Evolutionary conservation across 176 grass and related monocot genomes (phyloP).

Genomic region (Avena eriantha): DNA sequence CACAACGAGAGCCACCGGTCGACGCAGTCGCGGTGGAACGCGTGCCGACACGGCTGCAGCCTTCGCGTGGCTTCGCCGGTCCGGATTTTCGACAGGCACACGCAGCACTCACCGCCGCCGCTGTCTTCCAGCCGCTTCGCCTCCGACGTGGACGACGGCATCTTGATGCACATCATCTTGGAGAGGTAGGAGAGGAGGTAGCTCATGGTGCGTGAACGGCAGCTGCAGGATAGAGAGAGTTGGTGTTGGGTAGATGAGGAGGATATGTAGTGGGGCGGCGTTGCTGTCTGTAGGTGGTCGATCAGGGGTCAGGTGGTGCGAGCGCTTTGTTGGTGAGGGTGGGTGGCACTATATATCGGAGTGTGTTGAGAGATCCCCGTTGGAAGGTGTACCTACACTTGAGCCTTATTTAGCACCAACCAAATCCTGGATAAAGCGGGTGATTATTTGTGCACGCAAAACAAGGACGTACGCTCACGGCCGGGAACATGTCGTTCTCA

Average conservation of each 20-base stretch:
- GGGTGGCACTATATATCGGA: constrained; percentile 37
- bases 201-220: constrained; percentile 58
- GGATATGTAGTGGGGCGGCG: constrained; percentile 14
- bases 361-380: constrained; percentile 51
- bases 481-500: neutral
- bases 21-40: constrained; percentile 74
- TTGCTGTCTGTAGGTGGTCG: constrained; percentile 24
- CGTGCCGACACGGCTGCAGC: constrained; percentile 62
- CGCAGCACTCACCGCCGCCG: constrained; percentile 53
- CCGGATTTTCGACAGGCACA: constrained; percentile 57
- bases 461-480: neutral
- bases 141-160: constrained; percentile 1
- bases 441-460: neutral
- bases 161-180: constrained; percentile 60
- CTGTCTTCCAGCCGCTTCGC: constrained; percentile 15
- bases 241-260: constrained; percentile 1
- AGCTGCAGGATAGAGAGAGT: neutral
- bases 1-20: constrained; percentile 62
- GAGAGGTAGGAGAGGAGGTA: constrained; percentile 57
- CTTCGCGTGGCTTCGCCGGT: constrained; percentile 49
- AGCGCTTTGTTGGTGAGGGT: constrained; percentile 54
- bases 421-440: constrained; percentile 47
- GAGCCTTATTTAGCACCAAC: constrained; percentile 45
- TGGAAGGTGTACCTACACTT: constrained; percentile 70
- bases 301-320: constrained; percentile 44